Base-by-base conservation (phyloP, 495 filamentous ascomycete species). In the Tuber magnatum region DNA sequence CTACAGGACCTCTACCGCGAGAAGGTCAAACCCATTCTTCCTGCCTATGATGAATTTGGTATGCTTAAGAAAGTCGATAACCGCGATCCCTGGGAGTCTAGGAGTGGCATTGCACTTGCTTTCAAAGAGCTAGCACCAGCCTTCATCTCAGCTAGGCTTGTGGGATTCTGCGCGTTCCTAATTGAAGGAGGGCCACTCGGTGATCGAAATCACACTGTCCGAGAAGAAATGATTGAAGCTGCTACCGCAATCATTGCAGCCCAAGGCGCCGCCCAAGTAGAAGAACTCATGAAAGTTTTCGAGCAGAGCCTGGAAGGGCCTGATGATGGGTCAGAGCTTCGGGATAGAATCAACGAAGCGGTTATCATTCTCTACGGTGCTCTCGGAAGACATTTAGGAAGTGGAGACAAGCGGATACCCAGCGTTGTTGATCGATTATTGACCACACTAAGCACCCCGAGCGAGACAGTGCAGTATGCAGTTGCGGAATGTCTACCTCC, bases 351-450 rank as follows among this genome's bases (percentile, higher is more conserved):
- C 77, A 97, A 97, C 80, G 95, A 99, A 84, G 95, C 95, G 6
- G 93, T 99, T 40, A 93, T 99, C 76, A 94, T 99, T 74, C 90
- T 99, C 76, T 99, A 98, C 80, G 95, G 95, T 80, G 93, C 95
- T 44, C 84, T 99, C 22, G 95, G 93, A 20, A 88, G 92, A 41
- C 95, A 99, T 86, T 85, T 99, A 65, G 90, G 91, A 76, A 85
- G 89, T 3, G 92, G 93, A 10, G 95, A 99, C 82, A 84, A 88
- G 72, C 92, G 95, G 74, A 87, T 98, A 65, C 92, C 92, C 12
- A 89, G 90, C 18, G 94, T 97, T 70, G 89, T 98, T 43, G 89
- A 93, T 75, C 89, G 93, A 74, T 86, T 99, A 28, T 87, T 98
- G 46, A 89, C 88, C 38, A 96, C 96, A 9, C 86, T 99, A 41